Evolutionary conservation across 495 filamentous ascomycete genomes (phyloP).

Genomic region (Penicillium canescens): DNA sequence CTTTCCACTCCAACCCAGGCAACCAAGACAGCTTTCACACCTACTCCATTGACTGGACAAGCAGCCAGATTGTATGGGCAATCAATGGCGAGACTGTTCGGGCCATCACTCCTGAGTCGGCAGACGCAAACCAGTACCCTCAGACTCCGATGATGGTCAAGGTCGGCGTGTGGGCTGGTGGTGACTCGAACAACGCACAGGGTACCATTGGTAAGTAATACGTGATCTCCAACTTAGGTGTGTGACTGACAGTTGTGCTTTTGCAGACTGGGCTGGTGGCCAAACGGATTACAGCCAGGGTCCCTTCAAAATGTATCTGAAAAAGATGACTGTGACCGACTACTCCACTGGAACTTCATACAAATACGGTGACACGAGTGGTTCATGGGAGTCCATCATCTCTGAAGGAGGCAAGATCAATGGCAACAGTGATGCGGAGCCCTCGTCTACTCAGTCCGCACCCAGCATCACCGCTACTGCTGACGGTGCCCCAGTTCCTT

Average conservation of each 20-base stretch:
- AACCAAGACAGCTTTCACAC: slow-evolving; percentile 68
- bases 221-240: background rate
- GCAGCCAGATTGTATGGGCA: slow-evolving; percentile 66
- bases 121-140: slow-evolving; percentile 69
- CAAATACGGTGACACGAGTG: slow-evolving; percentile 71
- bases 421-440: slow-evolving; percentile 42
- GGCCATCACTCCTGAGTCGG: slow-evolving; percentile 62
- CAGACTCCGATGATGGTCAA: slow-evolving; percentile 86
- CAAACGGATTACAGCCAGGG: slow-evolving; percentile 74
- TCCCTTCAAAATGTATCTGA: slow-evolving; percentile 83
- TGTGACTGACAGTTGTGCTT: slow-evolving; percentile 18
- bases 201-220: slow-evolving; percentile 65
- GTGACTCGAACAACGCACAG: slow-evolving; percentile 61
- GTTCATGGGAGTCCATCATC: slow-evolving; percentile 77
- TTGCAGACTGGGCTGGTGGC: slow-evolving; percentile 77
- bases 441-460: slow-evolving; percentile 40
- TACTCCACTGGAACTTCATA: slow-evolving; percentile 89
- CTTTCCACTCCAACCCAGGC: slow-evolving; percentile 50
- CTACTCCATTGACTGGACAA: slow-evolving; percentile 84
- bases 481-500: slow-evolving; percentile 58
- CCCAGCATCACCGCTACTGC: slow-evolving; percentile 57
- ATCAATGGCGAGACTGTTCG: slow-evolving; percentile 71
- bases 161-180: slow-evolving; percentile 85
- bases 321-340: slow-evolving; percentile 74
- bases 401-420: slow-evolving; percentile 71